These are phyloP conservation scores for Cyamopsis tetragonoloba DNA, from an alignment of 306 rosid species.

Conservation along the genomic window DNA sequence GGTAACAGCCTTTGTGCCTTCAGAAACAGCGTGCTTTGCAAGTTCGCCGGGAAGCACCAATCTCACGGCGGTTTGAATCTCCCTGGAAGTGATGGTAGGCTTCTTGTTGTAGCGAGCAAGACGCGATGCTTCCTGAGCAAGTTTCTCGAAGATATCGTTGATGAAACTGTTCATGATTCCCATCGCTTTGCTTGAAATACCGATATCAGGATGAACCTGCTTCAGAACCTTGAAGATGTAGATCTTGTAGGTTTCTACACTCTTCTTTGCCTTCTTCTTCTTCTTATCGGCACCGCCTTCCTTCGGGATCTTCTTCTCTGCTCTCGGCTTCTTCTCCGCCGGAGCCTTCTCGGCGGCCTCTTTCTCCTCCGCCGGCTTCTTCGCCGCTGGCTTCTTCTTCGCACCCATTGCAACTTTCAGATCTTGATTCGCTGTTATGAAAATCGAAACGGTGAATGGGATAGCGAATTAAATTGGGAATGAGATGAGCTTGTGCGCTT, in stretches of 20 bases:
- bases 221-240: constrained; percentile 64
- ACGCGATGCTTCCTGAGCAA: constrained; percentile 46
- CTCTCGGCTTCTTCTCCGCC: constrained; percentile 61
- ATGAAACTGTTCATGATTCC: constrained; percentile 66
- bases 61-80: constrained; percentile 62
- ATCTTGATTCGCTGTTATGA: no score
- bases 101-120: constrained; percentile 66
- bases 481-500: no score
- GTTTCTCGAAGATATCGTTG: constrained; percentile 64
- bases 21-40: constrained; percentile 65
- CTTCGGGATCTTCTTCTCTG: constrained; percentile 59
- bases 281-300: constrained; percentile 44
- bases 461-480: neutral
- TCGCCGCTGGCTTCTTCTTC: constrained; percentile 36
- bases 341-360: constrained; percentile 40
- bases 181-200: constrained; percentile 61
- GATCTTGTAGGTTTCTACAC: constrained; percentile 56
- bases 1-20: constrained; percentile 61
- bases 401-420: no score
- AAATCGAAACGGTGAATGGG: no score
- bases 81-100: constrained; percentile 58
- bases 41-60: constrained; percentile 62
- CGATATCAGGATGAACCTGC: constrained; percentile 61
- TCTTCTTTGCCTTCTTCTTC: constrained; percentile 54
- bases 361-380: constrained; percentile 50